These are phyloP conservation scores for Candida broadrunensis DNA, from an alignment of 805 yeast genomes.

Conservation along the genomic window DNA sequence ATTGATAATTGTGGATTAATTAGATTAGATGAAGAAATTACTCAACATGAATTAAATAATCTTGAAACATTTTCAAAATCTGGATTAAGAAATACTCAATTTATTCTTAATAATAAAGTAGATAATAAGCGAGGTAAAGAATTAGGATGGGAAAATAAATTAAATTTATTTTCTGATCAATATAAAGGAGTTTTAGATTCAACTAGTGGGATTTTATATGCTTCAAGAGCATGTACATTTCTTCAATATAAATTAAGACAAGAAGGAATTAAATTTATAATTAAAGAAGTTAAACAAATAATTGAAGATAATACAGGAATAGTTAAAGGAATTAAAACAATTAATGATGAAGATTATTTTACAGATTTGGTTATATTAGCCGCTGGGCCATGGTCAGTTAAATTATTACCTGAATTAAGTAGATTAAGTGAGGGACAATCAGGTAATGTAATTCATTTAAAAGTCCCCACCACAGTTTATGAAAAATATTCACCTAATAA, in stretches of 20 bases:
- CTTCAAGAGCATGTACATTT: conserved; percentile 28
- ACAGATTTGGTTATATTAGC: conserved; percentile 19
- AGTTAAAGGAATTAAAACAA: conserved; percentile 13
- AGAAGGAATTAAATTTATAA: conserved; percentile 29
- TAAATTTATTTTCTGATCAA: conserved; percentile 14
- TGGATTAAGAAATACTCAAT: conserved; percentile 21
- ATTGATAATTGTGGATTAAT: conserved; percentile 24
- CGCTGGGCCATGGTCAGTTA: conserved; percentile 25
- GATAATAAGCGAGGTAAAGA: conserved; percentile 27
- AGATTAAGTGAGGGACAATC: conserved; percentile 36
- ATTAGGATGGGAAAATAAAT: conserved; percentile 20
- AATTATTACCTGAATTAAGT: conserved; percentile 28
- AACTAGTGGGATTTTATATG: conserved; percentile 30
- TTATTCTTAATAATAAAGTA: conserved; percentile 17
- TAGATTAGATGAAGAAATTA: conserved; percentile 17
- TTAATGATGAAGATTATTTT: conserved; percentile 18
- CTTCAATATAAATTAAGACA: conserved; percentile 18
- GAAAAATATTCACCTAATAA: conserved; percentile 25
- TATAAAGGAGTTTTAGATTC: conserved; percentile 22
- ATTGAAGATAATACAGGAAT: conserved; percentile 9
- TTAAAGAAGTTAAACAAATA: conserved; percentile 15
- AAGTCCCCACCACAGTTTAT: conserved; percentile 29
- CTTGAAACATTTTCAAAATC: conserved; percentile 16
- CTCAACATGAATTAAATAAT: conserved; percentile 13
- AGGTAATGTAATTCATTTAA: conserved; percentile 31